Evolutionary conservation across 176 grass and related monocot species (phyloP), one percentile per base, ranked within the genome.

Genomic region (Zizania latifolia): DNA sequence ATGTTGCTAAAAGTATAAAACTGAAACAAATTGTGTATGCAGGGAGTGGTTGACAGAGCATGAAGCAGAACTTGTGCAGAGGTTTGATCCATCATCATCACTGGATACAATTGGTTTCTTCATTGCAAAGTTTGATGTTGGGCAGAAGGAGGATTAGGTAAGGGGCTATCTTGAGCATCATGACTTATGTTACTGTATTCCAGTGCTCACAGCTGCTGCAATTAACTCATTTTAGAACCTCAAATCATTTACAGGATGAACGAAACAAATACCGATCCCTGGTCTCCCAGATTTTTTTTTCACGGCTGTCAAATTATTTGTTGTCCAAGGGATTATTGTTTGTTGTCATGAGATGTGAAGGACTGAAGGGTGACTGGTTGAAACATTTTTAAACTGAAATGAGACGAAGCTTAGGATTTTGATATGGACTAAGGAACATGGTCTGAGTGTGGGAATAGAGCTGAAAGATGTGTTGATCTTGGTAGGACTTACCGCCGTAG

Each of bases 81-180:
- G 94, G 62, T 98, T 98, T 53, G 91, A 98, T 58, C 94, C 91
- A n/a, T 88, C 89, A 4, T 91, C 91, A n/a, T 79, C 81, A 32
- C 72, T 85, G 4, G 89, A 98, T 80, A 98, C 91, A 27, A 98
- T 98, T 83, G 91, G 94, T 62, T 98, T 98, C 82, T 98, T 98
- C 81, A 92, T 94, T 84, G 88, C 91, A 9, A 98, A 93, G 79
- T 94, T 98, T 37, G 46, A 66, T 46, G 89, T 88, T 31, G 86
- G 91, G 27, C 57, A 74, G 21, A 92, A 91, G 77, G 66, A 85
- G 37, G 15, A 33, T 12, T 81, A 93, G 33, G 23, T 1, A 34
- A 78, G 10, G 0, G 21, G 19, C 11, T 8, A 4, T 8, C 33
- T 65, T 73, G 23, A 59, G 38, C 10, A 15, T 10, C 28, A n/a